These are phyloP conservation scores for Moringa oleifera DNA, from an alignment of 345 rosid genomes.

Conservation along the genomic window DNA sequence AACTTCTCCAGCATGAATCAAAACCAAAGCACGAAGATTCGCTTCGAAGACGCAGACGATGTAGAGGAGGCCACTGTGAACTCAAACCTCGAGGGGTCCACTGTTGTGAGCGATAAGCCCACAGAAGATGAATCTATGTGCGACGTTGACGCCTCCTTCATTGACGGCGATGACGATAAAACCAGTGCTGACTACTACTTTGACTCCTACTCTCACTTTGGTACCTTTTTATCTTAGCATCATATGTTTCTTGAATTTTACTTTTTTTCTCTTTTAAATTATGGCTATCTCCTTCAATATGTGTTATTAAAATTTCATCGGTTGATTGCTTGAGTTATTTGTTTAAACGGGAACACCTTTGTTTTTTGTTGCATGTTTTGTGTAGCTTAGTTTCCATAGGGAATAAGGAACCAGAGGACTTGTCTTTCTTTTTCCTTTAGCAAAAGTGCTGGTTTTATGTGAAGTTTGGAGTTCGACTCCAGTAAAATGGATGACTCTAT, in stretches of 20 bases:
- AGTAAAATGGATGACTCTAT: too few species aligned
- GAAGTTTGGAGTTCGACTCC: background rate
- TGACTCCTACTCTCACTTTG: constrained; percentile 98
- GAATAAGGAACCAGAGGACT: too few species aligned
- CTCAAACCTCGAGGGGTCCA: constrained; percentile 35
- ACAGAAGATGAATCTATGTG: constrained; percentile 49
- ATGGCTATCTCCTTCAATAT: too few species aligned
- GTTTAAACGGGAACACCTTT: background rate
- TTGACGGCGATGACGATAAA: constrained; percentile 45
- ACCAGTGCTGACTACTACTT: constrained; percentile 99
- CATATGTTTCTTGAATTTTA: background rate
- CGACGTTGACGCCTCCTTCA: constrained; percentile 34
- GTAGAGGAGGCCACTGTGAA: constrained; percentile 31
- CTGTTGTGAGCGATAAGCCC: constrained; percentile 25
- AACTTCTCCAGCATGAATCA: constrained; percentile 8
- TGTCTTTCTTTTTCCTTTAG: too few species aligned
- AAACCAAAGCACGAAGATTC: constrained; percentile 37
- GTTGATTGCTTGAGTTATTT: background rate
- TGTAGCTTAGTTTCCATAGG: background rate
- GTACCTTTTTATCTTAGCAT: constrained; percentile 26
- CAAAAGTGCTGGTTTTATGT: background rate
- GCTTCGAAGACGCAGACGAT: constrained; percentile 47
- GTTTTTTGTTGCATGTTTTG: background rate
- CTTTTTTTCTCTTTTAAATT: too few species aligned
- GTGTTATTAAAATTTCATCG: background rate